Base-by-base conservation (phyloP, 176 grass and related monocot genomes). In the Rhynchospora tenuis region DNA sequence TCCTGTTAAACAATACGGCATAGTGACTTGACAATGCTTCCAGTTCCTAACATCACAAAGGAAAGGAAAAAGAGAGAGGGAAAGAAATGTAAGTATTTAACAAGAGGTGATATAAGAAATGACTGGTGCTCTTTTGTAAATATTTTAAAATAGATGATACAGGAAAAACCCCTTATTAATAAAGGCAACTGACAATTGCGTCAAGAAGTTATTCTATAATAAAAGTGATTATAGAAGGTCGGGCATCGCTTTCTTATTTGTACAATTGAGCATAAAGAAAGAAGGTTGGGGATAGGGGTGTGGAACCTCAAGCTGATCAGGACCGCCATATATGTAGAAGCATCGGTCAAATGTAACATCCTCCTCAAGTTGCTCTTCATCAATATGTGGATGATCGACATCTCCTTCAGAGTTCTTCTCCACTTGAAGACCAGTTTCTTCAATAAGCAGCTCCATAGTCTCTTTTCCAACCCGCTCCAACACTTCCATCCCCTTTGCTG, bases 311-410 rank as follows among this genome's bases (percentile, higher is more conserved):
- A 99, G 87, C 59, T 95, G 93, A 91, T 99, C 96, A 83, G 96
- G 96, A 45, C 96, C 96, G 59, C 96, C 96, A 89, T 99, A 99
- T 81, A 99, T 99, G 75, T 95, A 99, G 83, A 99, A 99, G 85
- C 93, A 99, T 87, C 96, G 88, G 55, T 99, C 96, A 47, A 99
- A 99, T 76, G 96, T 95, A 15, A 88, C 86, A 83, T 99, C 96
- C 90, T 99, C 96, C 83, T 91, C 89, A n/a, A 91, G 89, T 60
- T 95, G 90, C 61, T 93, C 93, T 87, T 95, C 95, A 68, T 82
- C 80, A 28, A 65, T 68, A 22, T 82, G 44, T 68, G 61, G 20
- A 82, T 50, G 84, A 31, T 91, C 88, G 73, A 59, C 89, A 64
- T 89, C 89, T 77, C 81, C 24, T 67, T 62, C 87, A 11, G 78